Evolutionary conservation across 1,284 basidiomycete genomes (phyloP).

Genomic region (Pulchroboletus neoregius): DNA sequence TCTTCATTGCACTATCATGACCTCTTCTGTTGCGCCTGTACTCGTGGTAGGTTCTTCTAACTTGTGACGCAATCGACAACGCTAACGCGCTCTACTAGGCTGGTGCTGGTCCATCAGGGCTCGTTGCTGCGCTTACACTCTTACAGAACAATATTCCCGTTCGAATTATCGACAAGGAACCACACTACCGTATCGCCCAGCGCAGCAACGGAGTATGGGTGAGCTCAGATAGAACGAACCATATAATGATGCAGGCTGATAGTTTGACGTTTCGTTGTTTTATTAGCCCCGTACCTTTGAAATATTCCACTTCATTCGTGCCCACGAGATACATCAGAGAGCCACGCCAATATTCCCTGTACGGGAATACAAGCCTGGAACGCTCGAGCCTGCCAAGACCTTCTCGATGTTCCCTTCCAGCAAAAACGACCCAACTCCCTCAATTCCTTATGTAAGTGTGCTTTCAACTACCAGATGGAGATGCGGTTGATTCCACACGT

Average conservation of each 20-base stretch:
- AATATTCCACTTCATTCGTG: constrained; percentile 23
- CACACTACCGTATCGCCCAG: constrained; percentile 19
- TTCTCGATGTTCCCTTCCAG: constrained; percentile 1
- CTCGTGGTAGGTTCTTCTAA: constrained; percentile 18
- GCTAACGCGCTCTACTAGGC: constrained; percentile 29
- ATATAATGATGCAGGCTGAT: neutral
- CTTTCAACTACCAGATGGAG: neutral
- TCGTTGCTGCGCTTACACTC: constrained; percentile 45
- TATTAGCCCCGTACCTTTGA: neutral
- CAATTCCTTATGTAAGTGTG: constrained; percentile 24
- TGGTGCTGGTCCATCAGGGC: constrained; percentile 49
- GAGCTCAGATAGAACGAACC: neutral
- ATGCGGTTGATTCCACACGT: neutral
- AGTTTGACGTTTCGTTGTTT: neutral
- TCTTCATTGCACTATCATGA: constrained; percentile 9
- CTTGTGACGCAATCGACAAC: neutral
- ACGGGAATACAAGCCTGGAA: constrained; percentile 20
- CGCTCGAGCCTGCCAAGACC: constrained; percentile 13
- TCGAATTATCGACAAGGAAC: constrained; percentile 36
- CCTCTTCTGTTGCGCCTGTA: constrained; percentile 13
- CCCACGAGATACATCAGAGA: constrained; percentile 14
- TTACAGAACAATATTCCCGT: constrained; percentile 40
- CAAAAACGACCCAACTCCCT: constrained; percentile 19
- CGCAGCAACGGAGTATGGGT: constrained; percentile 33
- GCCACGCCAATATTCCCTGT: constrained; percentile 3